Evolutionary conservation across 257 asterid genomes (phyloP).

Genomic region (Dorcoceras hygrometricum): DNA sequence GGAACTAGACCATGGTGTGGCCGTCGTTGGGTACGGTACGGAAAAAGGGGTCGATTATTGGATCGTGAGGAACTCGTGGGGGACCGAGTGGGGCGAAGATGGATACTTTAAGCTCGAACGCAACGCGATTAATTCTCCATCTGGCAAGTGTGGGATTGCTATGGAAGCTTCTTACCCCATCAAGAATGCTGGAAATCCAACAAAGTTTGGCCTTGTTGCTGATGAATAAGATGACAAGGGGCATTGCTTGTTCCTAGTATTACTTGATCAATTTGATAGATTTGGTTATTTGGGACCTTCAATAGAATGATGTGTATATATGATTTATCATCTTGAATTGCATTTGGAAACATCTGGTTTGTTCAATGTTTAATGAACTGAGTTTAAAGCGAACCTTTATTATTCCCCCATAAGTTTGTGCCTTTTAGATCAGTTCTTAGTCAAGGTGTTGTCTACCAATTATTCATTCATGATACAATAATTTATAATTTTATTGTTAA

Average conservation of each 20-base stretch:
- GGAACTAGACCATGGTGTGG: constrained; percentile 70
- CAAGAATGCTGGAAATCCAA: constrained; percentile 31
- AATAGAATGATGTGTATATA: constrained; percentile 30
- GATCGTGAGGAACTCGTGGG: constrained; percentile 91
- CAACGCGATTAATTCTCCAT: constrained; percentile 24
- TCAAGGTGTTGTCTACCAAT: no score
- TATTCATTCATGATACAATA: no score
- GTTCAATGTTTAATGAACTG: constrained; percentile 4
- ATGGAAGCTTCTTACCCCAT: constrained; percentile 71
- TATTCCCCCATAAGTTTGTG: no score
- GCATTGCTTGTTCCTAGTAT: constrained; percentile 18
- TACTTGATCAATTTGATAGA: constrained; percentile 7
- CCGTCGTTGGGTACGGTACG: constrained; percentile 72
- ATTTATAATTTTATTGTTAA: no score
- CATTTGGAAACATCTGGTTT: constrained; percentile 6
- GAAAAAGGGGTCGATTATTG: constrained; percentile 67
- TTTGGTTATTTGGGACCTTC: no score
- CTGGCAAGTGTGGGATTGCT: constrained; percentile 76
- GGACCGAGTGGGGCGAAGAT: constrained; percentile 68
- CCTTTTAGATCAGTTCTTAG: no score
- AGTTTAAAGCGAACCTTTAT: no score
- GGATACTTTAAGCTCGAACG: constrained; percentile 69
- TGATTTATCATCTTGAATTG: constrained; percentile 19
- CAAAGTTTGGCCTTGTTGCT: constrained; percentile 28
- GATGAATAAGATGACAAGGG: constrained; percentile 25